A percentile compares a stretch with the other conserved stretches of the same genome.
phyloP scores from a whole-genome alignment of 257 asterid species.

The Salvia splendens region DNA sequence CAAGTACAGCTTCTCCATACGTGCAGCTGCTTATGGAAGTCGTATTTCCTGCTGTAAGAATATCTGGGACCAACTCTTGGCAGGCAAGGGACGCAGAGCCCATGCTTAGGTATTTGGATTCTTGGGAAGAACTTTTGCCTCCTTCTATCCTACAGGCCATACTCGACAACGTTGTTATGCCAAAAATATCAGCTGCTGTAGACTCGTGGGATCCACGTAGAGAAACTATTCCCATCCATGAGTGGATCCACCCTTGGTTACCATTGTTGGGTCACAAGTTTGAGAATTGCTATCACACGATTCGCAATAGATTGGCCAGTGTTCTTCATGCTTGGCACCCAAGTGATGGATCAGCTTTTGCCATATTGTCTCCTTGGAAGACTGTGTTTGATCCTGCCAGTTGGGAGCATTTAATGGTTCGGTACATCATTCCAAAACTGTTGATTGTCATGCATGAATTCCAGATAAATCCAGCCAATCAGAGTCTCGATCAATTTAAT shows the following conservation, averaged over 20 bases:
- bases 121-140: constrained; percentile 83
- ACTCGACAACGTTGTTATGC: constrained; percentile 63
- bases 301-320: constrained; percentile 66
- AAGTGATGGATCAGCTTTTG: constrained; percentile 73
- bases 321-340: constrained; percentile 97
- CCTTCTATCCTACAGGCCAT: constrained; percentile 61
- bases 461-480: constrained; percentile 70
- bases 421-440: constrained; percentile 65
- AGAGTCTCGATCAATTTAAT: constrained; percentile 63
- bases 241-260: constrained; percentile 96
- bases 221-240: constrained; percentile 84
- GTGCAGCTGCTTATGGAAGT: constrained; percentile 86
- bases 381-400: constrained; percentile 76
- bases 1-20: constrained; percentile 65
- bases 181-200: constrained; percentile 74
- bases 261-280: constrained; percentile 70
- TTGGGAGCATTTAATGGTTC: constrained; percentile 87
- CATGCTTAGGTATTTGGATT: constrained; percentile 79
- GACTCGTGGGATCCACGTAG: constrained; percentile 91
- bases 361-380: constrained; percentile 84
- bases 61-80: constrained; percentile 91
- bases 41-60: constrained; percentile 89
- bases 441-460: constrained; percentile 65
- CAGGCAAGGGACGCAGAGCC: constrained; percentile 90
- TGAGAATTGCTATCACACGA: constrained; percentile 76